Percentiles rank a stretch among this genome's conserved stretches.
Conservation (phyloP, 192 early-diverging fungal species). For the Geranomyces michiganensis region DNA sequence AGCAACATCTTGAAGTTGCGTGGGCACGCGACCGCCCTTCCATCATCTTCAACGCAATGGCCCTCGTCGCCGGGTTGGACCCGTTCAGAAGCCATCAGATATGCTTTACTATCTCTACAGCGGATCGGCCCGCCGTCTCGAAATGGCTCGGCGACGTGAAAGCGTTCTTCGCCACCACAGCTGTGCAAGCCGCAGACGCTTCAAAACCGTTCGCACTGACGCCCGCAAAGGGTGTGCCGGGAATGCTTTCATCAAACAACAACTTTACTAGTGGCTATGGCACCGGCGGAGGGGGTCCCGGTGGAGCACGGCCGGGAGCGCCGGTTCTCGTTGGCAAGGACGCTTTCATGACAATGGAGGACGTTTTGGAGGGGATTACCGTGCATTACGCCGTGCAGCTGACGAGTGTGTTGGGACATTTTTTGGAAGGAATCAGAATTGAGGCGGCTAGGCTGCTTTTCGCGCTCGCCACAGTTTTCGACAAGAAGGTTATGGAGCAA, state of each 20-base stretch:
- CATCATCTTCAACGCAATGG: slow-evolving; percentile 3
- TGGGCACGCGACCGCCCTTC: too few species aligned
- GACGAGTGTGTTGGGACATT: slow-evolving; percentile 52
- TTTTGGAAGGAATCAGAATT: slow-evolving; percentile 42
- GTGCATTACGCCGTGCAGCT: slow-evolving; percentile 55
- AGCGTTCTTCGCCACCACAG: slow-evolving; percentile 46
- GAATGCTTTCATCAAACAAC: not conserved
- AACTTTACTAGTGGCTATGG: not conserved
- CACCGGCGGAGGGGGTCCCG: not conserved
- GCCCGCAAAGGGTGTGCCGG: slow-evolving; percentile 5
- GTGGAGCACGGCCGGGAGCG: slow-evolving; percentile 4
- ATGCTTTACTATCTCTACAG: slow-evolving; percentile 41
- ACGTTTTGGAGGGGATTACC: slow-evolving; percentile 37
- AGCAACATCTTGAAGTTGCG: too few species aligned
- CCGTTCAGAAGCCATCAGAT: slow-evolving; percentile 31
- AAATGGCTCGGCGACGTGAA: slow-evolving; percentile 48
- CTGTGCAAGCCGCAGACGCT: slow-evolving; percentile 31
- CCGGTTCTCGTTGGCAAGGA: slow-evolving; percentile 14
- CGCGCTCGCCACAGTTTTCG: slow-evolving; percentile 43
- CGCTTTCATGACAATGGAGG: slow-evolving; percentile 29
- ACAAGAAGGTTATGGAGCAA: slow-evolving; percentile 29
- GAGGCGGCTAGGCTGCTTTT: slow-evolving; percentile 45
- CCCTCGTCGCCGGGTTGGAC: not conserved
- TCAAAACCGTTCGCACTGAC: slow-evolving; percentile 26
- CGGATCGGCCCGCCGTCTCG: slow-evolving; percentile 41